Base-by-base conservation (phyloP, 2,329 filamentous ascomycete species). In the Talaromyces pinophilus region DNA sequence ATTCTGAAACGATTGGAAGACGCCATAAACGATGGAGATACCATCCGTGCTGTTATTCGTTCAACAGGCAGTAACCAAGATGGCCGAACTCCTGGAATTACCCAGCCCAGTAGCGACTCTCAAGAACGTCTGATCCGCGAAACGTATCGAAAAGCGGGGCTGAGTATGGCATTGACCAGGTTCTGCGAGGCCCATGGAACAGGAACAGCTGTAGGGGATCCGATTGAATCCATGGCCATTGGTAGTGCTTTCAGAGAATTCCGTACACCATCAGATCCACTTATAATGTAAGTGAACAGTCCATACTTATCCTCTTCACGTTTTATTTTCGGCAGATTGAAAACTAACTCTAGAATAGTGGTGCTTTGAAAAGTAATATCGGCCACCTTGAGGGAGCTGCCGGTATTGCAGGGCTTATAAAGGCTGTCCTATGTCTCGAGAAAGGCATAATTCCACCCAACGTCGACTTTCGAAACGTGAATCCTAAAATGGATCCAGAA, bases 21-120 rank as follows among this genome's bases (percentile, higher is more conserved):
- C 15, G 80, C 79, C 0, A 73, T 77, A 70, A 59, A 0, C 79
- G 83, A 67, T 52, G 76, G 76, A 1, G 81, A 84, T 61, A 67
- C 74, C 2, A 79, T 84, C 50, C 73, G 80, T n/a, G 75, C 74
- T 35, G 69, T 77, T 8, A 75, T 78, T 40, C 72, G 75, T 6
- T 72, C 68, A 7, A 72, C 72, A 3, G 72, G 66, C 15, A 65
- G 74, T 17, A 79, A 78, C 59, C 71, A 72, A 19, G 75, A 78
- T 69, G 76, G 76, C 6, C 62, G 68, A 10, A 76, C 44, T 22
- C 44, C 72, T 5, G n/a, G 63, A 19, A 69, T 77, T 3, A 76
- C 77, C 8, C 69, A 75, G 65, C 77, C 77, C 1, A 76, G 66
- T 40, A 44, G 59, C 62, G 10, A 69, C 1, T 77, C 80, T 0